Evolutionary conservation across 2,329 filamentous ascomycete genomes (phyloP).

Genomic region (Arachnopeziza araneosa): DNA sequence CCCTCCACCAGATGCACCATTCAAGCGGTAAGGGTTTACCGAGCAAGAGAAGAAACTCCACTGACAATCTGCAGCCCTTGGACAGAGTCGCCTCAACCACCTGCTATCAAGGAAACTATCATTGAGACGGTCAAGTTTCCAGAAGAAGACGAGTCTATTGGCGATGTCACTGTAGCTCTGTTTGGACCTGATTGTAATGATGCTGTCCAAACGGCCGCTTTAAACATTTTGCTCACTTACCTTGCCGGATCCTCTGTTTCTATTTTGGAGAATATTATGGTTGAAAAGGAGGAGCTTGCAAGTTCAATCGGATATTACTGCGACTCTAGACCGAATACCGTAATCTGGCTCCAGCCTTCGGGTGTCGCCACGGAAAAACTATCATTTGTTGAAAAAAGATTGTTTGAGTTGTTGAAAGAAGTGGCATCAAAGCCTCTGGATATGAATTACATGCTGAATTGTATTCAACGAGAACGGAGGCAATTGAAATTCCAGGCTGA

Average conservation of each 20-base stretch:
- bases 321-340: conserved; percentile 72
- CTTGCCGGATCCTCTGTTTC: conserved; percentile 91
- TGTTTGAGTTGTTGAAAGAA: conserved; percentile 78
- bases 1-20: conserved; percentile 66
- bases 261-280: conserved; percentile 82
- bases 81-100: conserved; percentile 79
- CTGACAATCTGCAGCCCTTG: conserved; percentile 54
- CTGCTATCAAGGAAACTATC: conserved; percentile 63
- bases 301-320: conserved; percentile 77
- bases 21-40: conserved; percentile 46
- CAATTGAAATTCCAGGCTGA: conserved; percentile 82
- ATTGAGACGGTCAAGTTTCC: conserved; percentile 84
- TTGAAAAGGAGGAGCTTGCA: conserved; percentile 87
- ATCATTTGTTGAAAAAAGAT: conserved; percentile 73
- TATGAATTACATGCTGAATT: conserved; percentile 85
- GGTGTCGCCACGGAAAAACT: conserved; percentile 85
- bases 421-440: conserved; percentile 77
- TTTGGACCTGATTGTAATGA: conserved; percentile 81
- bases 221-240: conserved; percentile 78
- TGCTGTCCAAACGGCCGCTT: conserved; percentile 59
- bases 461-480: conserved; percentile 73
- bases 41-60: background rate
- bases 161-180: conserved; percentile 81
- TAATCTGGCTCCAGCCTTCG: conserved; percentile 81
- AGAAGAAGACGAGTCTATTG: conserved; percentile 90